Evolutionary conservation across 2,329 filamentous ascomycete genomes (phyloP).

Genomic region (Lizonia empirigonia): DNA sequence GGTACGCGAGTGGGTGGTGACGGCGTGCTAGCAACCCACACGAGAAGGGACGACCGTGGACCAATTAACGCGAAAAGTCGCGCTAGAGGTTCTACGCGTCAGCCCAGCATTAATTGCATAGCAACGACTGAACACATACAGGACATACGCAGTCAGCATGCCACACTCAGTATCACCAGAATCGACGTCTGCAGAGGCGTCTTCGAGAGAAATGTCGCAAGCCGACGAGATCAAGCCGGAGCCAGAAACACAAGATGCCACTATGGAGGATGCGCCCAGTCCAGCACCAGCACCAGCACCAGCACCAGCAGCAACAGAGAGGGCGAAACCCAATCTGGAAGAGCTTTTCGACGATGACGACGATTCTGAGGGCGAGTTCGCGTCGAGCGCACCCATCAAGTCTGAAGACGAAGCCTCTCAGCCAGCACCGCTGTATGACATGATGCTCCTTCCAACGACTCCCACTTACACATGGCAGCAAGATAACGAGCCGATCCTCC

Average conservation of each 20-base stretch:
- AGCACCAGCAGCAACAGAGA: slow-evolving; percentile 30
- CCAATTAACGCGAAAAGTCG: slow-evolving; percentile 28
- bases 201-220: slow-evolving; percentile 48
- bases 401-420: slow-evolving; percentile 49
- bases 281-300: slow-evolving; percentile 20
- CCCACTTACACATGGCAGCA: slow-evolving; percentile 32
- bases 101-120: background rate
- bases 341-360: slow-evolving; percentile 65
- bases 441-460: slow-evolving; percentile 1
- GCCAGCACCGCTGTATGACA: slow-evolving; percentile 49
- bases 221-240: slow-evolving; percentile 38
- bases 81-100: slow-evolving; percentile 28
- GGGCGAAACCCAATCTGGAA: slow-evolving; percentile 54
- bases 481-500: slow-evolving; percentile 49
- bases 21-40: slow-evolving; percentile 1
- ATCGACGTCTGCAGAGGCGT: slow-evolving; percentile 47
- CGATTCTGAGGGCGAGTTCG: slow-evolving; percentile 63
- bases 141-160: slow-evolving; percentile 41
- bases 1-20: slow-evolving; percentile 17
- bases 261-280: slow-evolving; percentile 40
- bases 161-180: slow-evolving; percentile 54
- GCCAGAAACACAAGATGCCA: slow-evolving; percentile 35
- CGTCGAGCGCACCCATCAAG: slow-evolving; percentile 58
- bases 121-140: slow-evolving; percentile 8
- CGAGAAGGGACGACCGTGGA: background rate